Percentiles rank a stretch among this genome's conserved stretches.
phyloP scores from a whole-genome alignment of 768 basidiomycete species.

The Steccherinum ochraceum region DNA sequence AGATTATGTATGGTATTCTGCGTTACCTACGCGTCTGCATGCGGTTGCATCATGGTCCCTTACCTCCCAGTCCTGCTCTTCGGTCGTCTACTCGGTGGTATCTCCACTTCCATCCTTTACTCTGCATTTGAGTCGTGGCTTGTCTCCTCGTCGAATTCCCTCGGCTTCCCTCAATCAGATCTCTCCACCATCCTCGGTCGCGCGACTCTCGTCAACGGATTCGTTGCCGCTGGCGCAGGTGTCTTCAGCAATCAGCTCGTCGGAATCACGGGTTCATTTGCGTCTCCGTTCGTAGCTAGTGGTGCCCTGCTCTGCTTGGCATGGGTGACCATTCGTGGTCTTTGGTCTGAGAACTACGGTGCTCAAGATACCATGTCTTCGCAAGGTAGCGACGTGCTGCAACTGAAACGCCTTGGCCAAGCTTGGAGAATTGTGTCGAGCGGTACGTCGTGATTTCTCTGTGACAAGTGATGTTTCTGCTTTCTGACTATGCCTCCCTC shows the following conservation, averaged over 20 bases:
- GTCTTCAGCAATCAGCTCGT: conserved; percentile 65
- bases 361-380: conserved; percentile 20
- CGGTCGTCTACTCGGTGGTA: conserved; percentile 61
- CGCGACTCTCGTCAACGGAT: conserved; percentile 67
- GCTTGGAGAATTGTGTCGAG: conserved; percentile 53
- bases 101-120: conserved; percentile 72
- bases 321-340: conserved; percentile 48
- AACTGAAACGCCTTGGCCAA: conserved; percentile 43
- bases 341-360: conserved; percentile 72
- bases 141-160: conserved; percentile 50
- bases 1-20: conserved; percentile 69
- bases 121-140: conserved; percentile 78
- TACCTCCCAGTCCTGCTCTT: conserved; percentile 52
- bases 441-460: conserved; percentile 30
- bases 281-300: conserved; percentile 63
- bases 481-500: too few relatives aligned
- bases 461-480: too few relatives aligned
- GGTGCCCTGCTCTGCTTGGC: conserved; percentile 46
- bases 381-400: conserved; percentile 29
- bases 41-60: conserved; percentile 51
- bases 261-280: conserved; percentile 40
- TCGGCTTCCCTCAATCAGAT: conserved; percentile 47
- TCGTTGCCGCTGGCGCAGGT: conserved; percentile 64
- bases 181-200: conserved; percentile 68
- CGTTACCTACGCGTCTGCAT: conserved; percentile 54